Percentiles rank a stretch among this genome's conserved stretches.
phyloP scores from a whole-genome alignment of 1,284 basidiomycete genomes.

The Austroboletus olivaceoglutinosus region DNA sequence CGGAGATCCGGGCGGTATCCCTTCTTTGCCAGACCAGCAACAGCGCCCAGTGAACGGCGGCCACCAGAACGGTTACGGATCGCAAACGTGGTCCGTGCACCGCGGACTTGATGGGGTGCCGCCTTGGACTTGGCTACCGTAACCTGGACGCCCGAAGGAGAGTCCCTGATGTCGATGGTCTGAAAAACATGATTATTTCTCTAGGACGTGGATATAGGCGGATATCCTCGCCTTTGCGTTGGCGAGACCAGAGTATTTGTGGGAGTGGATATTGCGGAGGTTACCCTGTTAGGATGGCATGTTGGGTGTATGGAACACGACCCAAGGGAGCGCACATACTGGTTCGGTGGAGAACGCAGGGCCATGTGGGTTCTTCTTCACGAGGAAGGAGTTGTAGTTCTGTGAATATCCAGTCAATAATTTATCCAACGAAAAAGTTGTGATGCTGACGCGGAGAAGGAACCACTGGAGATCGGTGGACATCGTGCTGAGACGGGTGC shows the following conservation, averaged over 20 bases:
- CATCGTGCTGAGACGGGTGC: constrained; percentile 48
- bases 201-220: neutral
- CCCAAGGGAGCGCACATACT: constrained; percentile 45
- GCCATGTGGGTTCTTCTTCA: constrained; percentile 71
- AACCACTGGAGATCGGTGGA: constrained; percentile 88
- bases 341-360: constrained; percentile 82
- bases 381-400: constrained; percentile 83
- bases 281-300: constrained; percentile 60
- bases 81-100: constrained; percentile 47
- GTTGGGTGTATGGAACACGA: neutral
- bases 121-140: constrained; percentile 69
- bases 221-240: constrained; percentile 66
- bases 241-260: constrained; percentile 86
- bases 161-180: constrained; percentile 68
- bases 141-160: constrained; percentile 62
- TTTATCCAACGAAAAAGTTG: neutral
- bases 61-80: constrained; percentile 73
- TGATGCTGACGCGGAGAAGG: constrained; percentile 72
- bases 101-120: constrained; percentile 52
- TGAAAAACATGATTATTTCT: constrained; percentile 27
- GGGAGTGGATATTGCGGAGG: constrained; percentile 81
- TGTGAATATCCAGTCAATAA: constrained; percentile 30
- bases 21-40: constrained; percentile 63
- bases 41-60: constrained; percentile 74
- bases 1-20: constrained; percentile 85